phyloP scores from a whole-genome alignment of 192 early-diverging fungal genomes.

The Dissophora globulifera region DNA sequence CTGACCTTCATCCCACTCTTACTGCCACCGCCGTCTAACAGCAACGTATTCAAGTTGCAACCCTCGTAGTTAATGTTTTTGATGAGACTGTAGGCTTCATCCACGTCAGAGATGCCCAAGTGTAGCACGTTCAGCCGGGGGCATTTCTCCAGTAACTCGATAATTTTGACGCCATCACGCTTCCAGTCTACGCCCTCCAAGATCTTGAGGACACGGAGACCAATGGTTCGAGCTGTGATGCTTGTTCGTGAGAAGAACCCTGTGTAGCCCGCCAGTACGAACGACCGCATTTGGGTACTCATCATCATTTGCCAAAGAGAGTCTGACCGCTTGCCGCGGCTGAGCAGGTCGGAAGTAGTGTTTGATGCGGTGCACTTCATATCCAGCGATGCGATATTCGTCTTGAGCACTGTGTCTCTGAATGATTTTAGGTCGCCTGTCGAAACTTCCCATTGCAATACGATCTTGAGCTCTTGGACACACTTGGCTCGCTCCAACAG shows the following conservation, averaged over 20 bases:
- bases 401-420: slow-evolving; percentile 4
- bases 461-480: slow-evolving; percentile 13
- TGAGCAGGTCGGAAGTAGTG: neutral
- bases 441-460: neutral
- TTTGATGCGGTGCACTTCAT: neutral
- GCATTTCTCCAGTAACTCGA: slow-evolving; percentile 1
- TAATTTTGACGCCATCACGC: neutral
- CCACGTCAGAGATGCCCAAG: neutral
- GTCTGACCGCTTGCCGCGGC: slow-evolving; percentile 2
- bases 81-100: neutral
- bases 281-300: neutral
- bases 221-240: neutral
- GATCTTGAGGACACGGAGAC: neutral
- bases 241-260: slow-evolving; percentile 4
- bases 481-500: slow-evolving; percentile 5
- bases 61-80: no score
- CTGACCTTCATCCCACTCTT: no score
- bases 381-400: slow-evolving; percentile 6
- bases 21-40: no score
- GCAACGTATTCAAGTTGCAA: no score
- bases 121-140: neutral
- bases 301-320: slow-evolving; percentile 7
- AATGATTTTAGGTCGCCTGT: slow-evolving; percentile 7
- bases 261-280: neutral
- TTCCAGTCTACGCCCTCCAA: slow-evolving; percentile 7